A percentile compares a stretch with the other conserved stretches of the same genome.
These are phyloP conservation scores for Fusarium staphyleae DNA, from an alignment of 2,329 filamentous ascomycete species.

Conservation along the genomic window DNA sequence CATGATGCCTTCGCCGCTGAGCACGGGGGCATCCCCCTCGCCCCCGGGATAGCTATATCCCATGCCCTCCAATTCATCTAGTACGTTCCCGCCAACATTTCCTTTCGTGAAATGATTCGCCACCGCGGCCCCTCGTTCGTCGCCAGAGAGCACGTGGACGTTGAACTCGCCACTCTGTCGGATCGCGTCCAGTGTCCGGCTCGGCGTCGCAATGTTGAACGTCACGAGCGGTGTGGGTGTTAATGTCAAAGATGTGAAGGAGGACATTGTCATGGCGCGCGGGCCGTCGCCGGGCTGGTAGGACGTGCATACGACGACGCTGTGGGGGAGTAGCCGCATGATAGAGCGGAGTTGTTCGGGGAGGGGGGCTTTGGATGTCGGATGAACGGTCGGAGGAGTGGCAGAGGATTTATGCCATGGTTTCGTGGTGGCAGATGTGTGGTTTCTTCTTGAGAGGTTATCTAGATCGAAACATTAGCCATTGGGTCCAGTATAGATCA, in stretches of 20 bases:
- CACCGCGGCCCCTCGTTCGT: slow-evolving; percentile 55
- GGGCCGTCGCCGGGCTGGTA: slow-evolving; percentile 45
- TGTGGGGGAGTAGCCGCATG: slow-evolving; percentile 62
- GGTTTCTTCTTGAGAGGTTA: slow-evolving; percentile 16
- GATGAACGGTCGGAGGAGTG: slow-evolving; percentile 47
- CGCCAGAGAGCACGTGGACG: slow-evolving; percentile 60
- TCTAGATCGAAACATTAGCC: slow-evolving; percentile 26
- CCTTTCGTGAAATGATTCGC: slow-evolving; percentile 61
- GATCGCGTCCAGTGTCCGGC: slow-evolving; percentile 62
- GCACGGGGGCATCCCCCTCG: slow-evolving; percentile 48
- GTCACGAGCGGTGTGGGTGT: slow-evolving; percentile 59
- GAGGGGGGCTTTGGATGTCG: slow-evolving; percentile 44
- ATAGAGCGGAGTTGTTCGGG: slow-evolving; percentile 59
- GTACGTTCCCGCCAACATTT: slow-evolving; percentile 51
- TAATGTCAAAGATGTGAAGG: slow-evolving; percentile 63
- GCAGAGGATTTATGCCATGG: slow-evolving; percentile 44
- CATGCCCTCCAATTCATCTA: slow-evolving; percentile 46
- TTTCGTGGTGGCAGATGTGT: slow-evolving; percentile 22
- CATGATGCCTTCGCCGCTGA: slow-evolving; percentile 60
- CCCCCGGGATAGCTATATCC: slow-evolving; percentile 21
- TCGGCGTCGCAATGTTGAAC: slow-evolving; percentile 65
- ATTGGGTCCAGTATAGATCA: neutral
- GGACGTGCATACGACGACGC: slow-evolving; percentile 63
- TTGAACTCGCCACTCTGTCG: slow-evolving; percentile 56
- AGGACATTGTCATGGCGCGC: slow-evolving; percentile 66